These are phyloP conservation scores for Solanum sitiens DNA, from an alignment of 257 asterid species.

Conservation along the genomic window DNA sequence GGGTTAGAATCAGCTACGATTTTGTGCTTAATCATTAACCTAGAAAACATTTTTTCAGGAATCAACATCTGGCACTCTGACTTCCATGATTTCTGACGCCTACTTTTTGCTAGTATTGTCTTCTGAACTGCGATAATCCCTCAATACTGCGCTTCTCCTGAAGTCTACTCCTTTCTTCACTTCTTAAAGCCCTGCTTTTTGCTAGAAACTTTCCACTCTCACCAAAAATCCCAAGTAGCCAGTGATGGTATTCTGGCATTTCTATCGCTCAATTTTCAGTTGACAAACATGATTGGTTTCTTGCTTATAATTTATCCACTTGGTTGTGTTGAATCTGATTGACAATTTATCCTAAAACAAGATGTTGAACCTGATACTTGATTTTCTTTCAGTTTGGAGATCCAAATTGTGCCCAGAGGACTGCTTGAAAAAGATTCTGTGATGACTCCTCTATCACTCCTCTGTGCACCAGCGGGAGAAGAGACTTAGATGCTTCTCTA, in stretches of 20 bases:
- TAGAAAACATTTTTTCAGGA: background rate
- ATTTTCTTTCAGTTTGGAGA: background rate
- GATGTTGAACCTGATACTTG: background rate
- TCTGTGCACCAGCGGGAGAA: background rate
- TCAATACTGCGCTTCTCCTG: background rate
- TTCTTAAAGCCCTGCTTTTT: too few species aligned
- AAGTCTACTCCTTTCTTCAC: background rate
- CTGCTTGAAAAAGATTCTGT: background rate
- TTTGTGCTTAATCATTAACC: background rate
- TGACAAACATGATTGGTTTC: background rate
- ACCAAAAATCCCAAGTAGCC: too few species aligned
- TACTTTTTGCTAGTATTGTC: background rate
- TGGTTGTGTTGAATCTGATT: background rate
- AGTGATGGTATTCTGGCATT: too few species aligned
- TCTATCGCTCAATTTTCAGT: too few species aligned
- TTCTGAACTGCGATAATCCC: background rate
- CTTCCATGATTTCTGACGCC: background rate
- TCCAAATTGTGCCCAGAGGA: background rate
- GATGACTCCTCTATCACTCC: background rate
- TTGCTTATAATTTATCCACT: background rate
- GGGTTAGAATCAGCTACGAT: background rate
- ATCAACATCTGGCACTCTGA: background rate
- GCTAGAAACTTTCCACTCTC: too few species aligned
- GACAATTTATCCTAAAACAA: background rate
- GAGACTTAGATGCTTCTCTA: background rate